phyloP scores from a whole-genome alignment of 2,329 filamentous ascomycete species.

The Hypoxylon sp. region DNA sequence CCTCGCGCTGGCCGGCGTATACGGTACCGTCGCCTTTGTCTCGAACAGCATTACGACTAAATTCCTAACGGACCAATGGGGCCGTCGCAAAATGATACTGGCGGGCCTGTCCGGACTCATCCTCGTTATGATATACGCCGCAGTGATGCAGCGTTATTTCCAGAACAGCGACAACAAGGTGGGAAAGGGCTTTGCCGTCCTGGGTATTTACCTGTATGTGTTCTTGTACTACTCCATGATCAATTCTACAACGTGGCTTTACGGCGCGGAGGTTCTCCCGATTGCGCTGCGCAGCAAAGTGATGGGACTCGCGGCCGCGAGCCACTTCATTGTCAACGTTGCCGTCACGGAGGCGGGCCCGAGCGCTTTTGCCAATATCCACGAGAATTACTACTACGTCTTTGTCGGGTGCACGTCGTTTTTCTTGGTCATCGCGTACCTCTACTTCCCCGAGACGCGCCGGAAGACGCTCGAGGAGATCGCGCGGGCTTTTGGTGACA shows the following conservation, averaged over 20 bases:
- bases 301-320: constrained; percentile 67
- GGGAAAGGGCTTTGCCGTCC: constrained; percentile 70
- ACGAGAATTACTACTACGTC: constrained; percentile 72
- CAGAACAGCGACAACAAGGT: constrained; percentile 66
- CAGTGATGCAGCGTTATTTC: constrained; percentile 70
- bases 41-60: constrained; percentile 64
- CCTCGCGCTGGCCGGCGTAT: constrained; percentile 66
- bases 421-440: constrained; percentile 65
- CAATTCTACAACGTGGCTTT: constrained; percentile 67
- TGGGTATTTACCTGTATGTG: constrained; percentile 70
- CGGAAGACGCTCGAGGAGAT: constrained; percentile 49
- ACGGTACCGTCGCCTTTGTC: constrained; percentile 66
- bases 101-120: constrained; percentile 65
- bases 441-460: constrained; percentile 64
- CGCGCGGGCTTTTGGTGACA: constrained; percentile 46
- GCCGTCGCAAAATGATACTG: constrained; percentile 71
- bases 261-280: constrained; percentile 68
- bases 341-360: constrained; percentile 67
- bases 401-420: constrained; percentile 66
- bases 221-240: constrained; percentile 67
- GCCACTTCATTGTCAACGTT: constrained; percentile 69
- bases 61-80: constrained; percentile 69
- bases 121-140: constrained; percentile 69
- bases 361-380: constrained; percentile 67
- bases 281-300: constrained; percentile 66